Evolutionary conservation across 108 stramenopile species (phyloP).

Genomic region (Conticribra weissflogii): DNA sequence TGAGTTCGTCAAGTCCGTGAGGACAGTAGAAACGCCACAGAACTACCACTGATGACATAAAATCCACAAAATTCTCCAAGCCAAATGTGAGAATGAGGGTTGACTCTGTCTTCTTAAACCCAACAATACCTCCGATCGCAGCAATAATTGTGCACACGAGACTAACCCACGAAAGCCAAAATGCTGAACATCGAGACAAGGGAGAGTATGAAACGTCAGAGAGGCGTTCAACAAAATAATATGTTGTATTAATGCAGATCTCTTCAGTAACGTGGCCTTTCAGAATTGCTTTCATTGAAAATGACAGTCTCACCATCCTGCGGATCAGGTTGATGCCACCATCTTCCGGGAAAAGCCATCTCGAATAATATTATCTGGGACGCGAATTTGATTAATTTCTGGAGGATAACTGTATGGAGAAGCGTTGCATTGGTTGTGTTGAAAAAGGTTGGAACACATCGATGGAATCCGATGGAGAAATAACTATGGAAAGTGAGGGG

Average conservation of each 20-base stretch:
- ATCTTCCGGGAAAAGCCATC: conserved; percentile 43
- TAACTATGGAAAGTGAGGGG: too few species aligned
- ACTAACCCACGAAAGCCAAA: conserved; percentile 62
- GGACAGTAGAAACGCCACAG: conserved; percentile 81
- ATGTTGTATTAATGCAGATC: too few species aligned
- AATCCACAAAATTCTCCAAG: conserved; percentile 81
- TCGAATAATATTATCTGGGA: not conserved
- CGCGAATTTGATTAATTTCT: conserved; percentile 1
- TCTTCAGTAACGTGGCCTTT: too few species aligned
- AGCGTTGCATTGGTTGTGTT: too few species aligned
- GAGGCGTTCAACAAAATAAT: not conserved
- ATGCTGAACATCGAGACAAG: conserved; percentile 12
- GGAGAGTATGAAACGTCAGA: not conserved
- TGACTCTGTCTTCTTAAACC: conserved; percentile 57
- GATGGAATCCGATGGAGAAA: too few species aligned
- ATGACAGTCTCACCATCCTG: conserved; percentile 26
- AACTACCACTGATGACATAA: conserved; percentile 64
- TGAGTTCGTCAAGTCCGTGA: conserved; percentile 43
- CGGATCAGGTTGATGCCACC: conserved; percentile 43
- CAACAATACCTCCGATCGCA: conserved; percentile 55
- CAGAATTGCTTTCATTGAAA: too few species aligned
- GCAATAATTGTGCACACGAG: conserved; percentile 52
- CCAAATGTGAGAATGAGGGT: conserved; percentile 74
- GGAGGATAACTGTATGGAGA: too few species aligned
- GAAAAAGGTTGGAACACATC: too few species aligned